These are phyloP conservation scores for Sporothrix humicola DNA, from an alignment of 2,329 filamentous ascomycete genomes.

Conservation along the genomic window DNA sequence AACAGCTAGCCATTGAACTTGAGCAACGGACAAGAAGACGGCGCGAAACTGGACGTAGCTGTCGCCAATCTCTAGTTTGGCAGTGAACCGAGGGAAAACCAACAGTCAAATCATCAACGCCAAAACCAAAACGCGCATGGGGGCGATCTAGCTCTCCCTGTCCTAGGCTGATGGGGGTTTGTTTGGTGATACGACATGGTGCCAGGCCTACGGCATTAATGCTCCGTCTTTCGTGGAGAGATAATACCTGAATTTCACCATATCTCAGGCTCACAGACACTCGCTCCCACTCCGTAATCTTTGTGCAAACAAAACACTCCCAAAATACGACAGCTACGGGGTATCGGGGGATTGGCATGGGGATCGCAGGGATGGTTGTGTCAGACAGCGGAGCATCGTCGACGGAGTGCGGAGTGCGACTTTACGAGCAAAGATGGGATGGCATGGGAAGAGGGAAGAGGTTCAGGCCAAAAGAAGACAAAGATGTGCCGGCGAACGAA, in stretches of 20 bases:
- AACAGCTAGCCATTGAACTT: background rate
- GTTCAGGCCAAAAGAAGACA: background rate
- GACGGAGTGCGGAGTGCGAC: constrained; percentile 14
- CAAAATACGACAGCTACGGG: constrained; percentile 3
- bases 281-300: background rate
- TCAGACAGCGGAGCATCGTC: constrained; percentile 22
- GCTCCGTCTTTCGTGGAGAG: background rate
- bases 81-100: background rate
- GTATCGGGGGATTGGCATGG: constrained; percentile 15
- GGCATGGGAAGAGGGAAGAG: background rate
- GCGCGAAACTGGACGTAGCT: background rate
- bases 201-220: too few relatives aligned
- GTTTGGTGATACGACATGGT: background rate
- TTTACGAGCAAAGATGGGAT: constrained; percentile 16
- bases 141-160: background rate
- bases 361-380: constrained; percentile 25
- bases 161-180: background rate
- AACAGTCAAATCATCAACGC: constrained; percentile 13
- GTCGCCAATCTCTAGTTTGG: background rate
- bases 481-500: background rate
- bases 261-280: background rate
- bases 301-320: background rate
- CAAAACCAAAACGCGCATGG: constrained; percentile 1
- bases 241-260: background rate
- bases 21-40: background rate